Evolutionary conservation across 345 rosid genomes (phyloP).

Genomic region (Isatis tinctoria): DNA sequence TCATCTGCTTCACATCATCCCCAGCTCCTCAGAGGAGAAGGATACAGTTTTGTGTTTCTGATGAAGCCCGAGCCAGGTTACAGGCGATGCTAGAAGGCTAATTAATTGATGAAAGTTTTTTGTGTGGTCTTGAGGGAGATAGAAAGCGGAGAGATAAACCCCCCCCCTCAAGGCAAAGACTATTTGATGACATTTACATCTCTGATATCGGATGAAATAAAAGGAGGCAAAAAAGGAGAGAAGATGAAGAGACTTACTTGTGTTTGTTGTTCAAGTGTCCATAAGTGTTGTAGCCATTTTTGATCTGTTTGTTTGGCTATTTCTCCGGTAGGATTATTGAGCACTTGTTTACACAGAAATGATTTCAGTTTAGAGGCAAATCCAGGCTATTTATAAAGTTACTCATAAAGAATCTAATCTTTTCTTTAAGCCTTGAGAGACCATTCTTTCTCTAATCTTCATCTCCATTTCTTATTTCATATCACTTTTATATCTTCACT

Average conservation of each 20-base stretch:
- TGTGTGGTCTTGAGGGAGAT: constrained; percentile 10
- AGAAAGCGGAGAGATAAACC: constrained; percentile 7
- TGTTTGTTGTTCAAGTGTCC: background rate
- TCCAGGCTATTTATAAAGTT: background rate
- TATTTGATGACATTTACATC: constrained; percentile 16
- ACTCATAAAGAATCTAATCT: background rate
- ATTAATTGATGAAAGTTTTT: background rate
- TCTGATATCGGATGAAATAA: constrained; percentile 19
- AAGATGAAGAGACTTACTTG: background rate
- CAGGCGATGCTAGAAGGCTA: constrained; percentile 24
- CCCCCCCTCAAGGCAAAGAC: background rate
- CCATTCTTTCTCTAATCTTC: background rate
- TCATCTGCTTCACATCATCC: constrained; percentile 60
- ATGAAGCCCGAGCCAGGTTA: constrained; percentile 40
- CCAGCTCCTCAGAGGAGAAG: constrained; percentile 39
- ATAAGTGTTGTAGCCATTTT: constrained; percentile 29
- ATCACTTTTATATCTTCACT: background rate
- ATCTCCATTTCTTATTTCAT: background rate
- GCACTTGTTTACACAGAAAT: constrained; percentile 19
- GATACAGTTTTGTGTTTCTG: constrained; percentile 60
- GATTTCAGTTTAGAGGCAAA: background rate
- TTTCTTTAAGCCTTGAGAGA: background rate
- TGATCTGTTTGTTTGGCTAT: constrained; percentile 20
- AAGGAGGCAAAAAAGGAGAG: background rate
- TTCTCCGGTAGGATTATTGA: background rate